Evolutionary conservation across 78 protist species (phyloP), one percentile per base, ranked within the genome.

Genomic region (Emiliania huxleyi): DNA sequence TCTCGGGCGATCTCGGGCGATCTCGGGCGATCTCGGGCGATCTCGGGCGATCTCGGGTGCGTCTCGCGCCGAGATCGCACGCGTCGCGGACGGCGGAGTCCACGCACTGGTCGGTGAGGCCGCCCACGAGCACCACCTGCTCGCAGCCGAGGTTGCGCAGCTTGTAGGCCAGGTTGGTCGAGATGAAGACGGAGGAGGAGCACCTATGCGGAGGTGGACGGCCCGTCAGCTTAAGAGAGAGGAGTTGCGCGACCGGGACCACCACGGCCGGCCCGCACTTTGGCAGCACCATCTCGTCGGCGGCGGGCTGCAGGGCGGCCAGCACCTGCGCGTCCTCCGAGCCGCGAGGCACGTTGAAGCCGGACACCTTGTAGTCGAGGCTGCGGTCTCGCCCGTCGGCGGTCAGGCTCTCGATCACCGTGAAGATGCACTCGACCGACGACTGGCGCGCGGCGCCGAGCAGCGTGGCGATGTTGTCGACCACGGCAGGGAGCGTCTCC

Each of bases 331-430:
- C 90, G 4, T 43, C 90, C 90, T 55, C 12, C 1, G 90, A 37
- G 38, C 90, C 90, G 37, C 55, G 46, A 12, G 90, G 90, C 73
- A 85, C 90, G 15, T 85, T 37, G 90, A 85, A 43, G 12, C 55
- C 56, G 15, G 90, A 85, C 15, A 85, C 42, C 90, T 85, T 85
- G 90, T 85, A 85, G 55, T 85, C 90, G 26, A 85, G 90, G 15
- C 42, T 29, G 2, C 90, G 52, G 3, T 85, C 90, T 23, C 90
- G 45, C 2, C 90, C 90, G 38, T 85, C 90, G 3, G 2, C 29
- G 26, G 90, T 85, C 18, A 85, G 90, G 42, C n/a, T 1, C 62
- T 85, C 90, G 90, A 85, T 85, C 26, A 19, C 23, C 11, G 90
- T 43, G 90, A 43, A 85, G 22, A 85, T 29, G 22, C 37, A 23